phyloP scores from a whole-genome alignment of 208 protist genomes.

The Leishmania aethiopica region DNA sequence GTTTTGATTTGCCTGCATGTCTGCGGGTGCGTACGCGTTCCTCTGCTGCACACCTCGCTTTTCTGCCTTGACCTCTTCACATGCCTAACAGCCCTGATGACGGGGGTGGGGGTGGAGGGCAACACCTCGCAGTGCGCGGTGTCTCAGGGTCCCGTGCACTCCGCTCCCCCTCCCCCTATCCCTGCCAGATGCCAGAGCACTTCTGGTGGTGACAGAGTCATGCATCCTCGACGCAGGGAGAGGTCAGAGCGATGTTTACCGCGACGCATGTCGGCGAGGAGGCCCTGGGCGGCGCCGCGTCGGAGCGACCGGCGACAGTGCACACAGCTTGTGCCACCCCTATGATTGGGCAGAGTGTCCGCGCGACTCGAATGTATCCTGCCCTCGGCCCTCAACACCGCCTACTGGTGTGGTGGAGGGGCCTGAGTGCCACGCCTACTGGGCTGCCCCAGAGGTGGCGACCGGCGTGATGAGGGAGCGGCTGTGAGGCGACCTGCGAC shows the following conservation, averaged over 20 bases:
- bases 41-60: neutral
- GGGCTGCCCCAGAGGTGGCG: neutral
- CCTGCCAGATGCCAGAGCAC: neutral
- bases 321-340: neutral
- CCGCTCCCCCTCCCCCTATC: neutral
- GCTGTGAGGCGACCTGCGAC: neutral
- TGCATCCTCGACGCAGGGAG: neutral
- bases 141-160: too few relatives aligned
- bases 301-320: neutral
- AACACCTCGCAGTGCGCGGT: too few relatives aligned
- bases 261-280: neutral
- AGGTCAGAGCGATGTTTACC: neutral
- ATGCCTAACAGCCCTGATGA: neutral
- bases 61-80: neutral
- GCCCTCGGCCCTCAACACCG: neutral
- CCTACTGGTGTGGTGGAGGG: neutral
- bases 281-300: neutral
- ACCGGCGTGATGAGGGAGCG: neutral
- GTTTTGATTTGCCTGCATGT: neutral
- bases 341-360: neutral
- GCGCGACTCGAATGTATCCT: neutral
- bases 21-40: neutral
- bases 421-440: neutral
- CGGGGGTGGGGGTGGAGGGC: neutral
- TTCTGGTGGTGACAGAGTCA: neutral